These are phyloP conservation scores for Lumnitzera littorea DNA, from an alignment of 345 rosid species.

Conservation along the genomic window DNA sequence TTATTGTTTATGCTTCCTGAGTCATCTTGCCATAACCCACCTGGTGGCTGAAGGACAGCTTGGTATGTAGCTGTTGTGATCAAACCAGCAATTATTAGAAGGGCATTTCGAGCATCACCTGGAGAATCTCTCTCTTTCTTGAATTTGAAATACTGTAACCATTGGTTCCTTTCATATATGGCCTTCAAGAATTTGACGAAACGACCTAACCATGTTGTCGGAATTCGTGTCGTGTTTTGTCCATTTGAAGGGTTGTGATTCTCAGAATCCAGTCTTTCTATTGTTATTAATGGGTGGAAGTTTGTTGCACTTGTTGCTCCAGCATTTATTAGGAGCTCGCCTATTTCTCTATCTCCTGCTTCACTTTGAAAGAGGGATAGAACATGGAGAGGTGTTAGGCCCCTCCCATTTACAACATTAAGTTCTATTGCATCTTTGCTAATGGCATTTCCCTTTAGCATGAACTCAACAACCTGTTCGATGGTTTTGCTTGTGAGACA, in stretches of 20 bases:
- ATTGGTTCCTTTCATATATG: background rate
- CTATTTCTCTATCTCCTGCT: conserved; percentile 21
- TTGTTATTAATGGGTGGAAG: too few species aligned
- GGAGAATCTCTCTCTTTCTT: conserved; percentile 3
- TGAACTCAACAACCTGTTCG: conserved; percentile 16
- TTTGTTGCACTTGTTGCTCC: conserved; percentile 8
- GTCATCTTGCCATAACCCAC: conserved; percentile 3
- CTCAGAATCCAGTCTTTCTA: too few species aligned
- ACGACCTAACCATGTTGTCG: too few species aligned
- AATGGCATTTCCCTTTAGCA: conserved; percentile 4
- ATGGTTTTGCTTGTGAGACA: background rate
- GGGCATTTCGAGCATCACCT: background rate
- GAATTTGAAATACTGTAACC: conserved; percentile 4
- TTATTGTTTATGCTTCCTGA: background rate
- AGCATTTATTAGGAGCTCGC: conserved; percentile 11
- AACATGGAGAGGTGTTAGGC: conserved; percentile 21
- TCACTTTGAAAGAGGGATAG: conserved; percentile 15
- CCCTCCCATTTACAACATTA: conserved; percentile 18
- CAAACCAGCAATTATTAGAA: background rate
- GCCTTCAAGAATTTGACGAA: too few species aligned
- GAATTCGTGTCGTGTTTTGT: too few species aligned
- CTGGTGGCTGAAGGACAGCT: conserved; percentile 7
- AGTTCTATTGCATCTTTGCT: conserved; percentile 11
- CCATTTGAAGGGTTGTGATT: too few species aligned
- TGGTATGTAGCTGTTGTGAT: conserved; percentile 7